Percentiles rank a stretch among this genome's conserved stretches.
Conservation (phyloP, 805 yeast species). For the Schwanniomyces yamadae region DNA sequence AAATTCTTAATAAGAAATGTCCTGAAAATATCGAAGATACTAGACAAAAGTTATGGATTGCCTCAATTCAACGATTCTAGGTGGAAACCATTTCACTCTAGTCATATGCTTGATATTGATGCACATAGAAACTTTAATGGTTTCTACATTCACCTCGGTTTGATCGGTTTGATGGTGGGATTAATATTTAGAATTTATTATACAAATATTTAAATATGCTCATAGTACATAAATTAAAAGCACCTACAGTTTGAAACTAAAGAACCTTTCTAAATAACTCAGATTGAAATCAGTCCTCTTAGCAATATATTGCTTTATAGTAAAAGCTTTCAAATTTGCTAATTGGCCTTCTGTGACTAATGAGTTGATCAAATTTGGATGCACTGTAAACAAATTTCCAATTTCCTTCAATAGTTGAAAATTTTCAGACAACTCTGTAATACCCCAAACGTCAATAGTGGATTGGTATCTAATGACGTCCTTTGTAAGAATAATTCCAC, state of each 20-base stretch:
- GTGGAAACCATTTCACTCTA: slow-evolving; percentile 10
- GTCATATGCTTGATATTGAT: background rate
- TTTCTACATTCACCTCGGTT: slow-evolving; percentile 3
- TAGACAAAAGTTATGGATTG: background rate
- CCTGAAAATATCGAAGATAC: slow-evolving; percentile 8
- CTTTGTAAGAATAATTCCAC: slow-evolving; percentile 78
- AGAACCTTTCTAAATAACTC: slow-evolving; percentile 47
- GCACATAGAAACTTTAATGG: slow-evolving; percentile 4
- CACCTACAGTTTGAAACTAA: slow-evolving; percentile 27
- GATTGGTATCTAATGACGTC: slow-evolving; percentile 79
- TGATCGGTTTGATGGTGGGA: slow-evolving; percentile 4
- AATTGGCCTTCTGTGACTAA: slow-evolving; percentile 80
- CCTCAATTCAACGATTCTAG: slow-evolving; percentile 10
- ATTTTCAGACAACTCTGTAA: slow-evolving; percentile 57
- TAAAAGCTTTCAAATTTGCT: slow-evolving; percentile 58
- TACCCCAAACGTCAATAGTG: slow-evolving; percentile 64
- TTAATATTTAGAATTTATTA: slow-evolving; percentile 9
- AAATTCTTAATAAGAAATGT: slow-evolving; percentile 17
- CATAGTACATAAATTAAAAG: background rate
- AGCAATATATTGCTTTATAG: slow-evolving; percentile 63
- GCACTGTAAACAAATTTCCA: slow-evolving; percentile 82
- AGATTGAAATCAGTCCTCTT: slow-evolving; percentile 70
- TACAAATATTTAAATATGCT: slow-evolving; percentile 3
- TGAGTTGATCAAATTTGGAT: slow-evolving; percentile 73
- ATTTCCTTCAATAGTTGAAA: slow-evolving; percentile 76